Evolutionary conservation across 352 stramenopile species (phyloP), one percentile per base, ranked within the genome.

Genomic region (Globisporangium irregulare): DNA sequence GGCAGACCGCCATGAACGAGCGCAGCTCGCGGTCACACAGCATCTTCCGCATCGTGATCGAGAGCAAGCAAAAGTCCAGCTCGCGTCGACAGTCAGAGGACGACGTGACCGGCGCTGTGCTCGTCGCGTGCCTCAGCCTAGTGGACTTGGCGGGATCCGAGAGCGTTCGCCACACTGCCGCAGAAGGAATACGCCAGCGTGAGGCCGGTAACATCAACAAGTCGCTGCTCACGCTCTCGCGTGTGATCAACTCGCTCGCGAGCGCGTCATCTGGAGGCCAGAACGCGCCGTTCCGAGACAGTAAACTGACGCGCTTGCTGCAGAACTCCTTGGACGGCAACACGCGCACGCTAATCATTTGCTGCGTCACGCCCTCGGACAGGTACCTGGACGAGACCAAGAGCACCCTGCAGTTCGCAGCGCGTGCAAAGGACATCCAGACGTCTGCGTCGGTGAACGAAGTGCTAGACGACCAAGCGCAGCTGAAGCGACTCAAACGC

Each of bases 81-180:
- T 76, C 73, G 2, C 73, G 83, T 3, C 70, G 85, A 27, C 73
- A 79, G 50, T 90, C 80, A 0, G 83, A 95, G 54, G 86, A 93
- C 56, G 84, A 86, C 64, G 79, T 87, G 67, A 79, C 87, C 60
- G 85, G 89, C 43, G 83, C 90, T 18, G 90, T 99, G 38, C 77
- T 97, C 34, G 92, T 99, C 7, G 97, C 93, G 3, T 97, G 92
- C 29, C 79, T 99, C 6, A 99, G 97, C 65, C 84, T 99, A 46
- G 97, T 99, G 32, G 97, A 99, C 79, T 84, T 99, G 3, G 98
- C 98, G 1, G 98, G 98, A 18, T 98, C 92, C 2, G 98, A 99
- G 76, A 98, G 95, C 79, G 86, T 98, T 62, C 83, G 96, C 53
- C 90, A 98, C 74, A 99, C 97, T 34, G 94, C 88, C 7, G 95